Base-by-base conservation (phyloP, 139 green algal species). In the Volvox africanus region DNA sequence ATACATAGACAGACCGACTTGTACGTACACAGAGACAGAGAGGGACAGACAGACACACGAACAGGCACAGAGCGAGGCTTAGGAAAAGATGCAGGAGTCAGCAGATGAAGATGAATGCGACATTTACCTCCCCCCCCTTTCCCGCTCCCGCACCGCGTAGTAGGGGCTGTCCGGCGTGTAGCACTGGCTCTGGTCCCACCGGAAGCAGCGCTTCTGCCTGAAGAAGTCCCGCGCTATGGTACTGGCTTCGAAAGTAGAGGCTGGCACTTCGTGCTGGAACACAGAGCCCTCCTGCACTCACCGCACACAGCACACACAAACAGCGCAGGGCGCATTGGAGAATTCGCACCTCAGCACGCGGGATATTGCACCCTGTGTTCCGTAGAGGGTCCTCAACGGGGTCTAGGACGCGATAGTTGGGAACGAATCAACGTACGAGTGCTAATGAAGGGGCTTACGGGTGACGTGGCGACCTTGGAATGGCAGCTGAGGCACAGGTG, bases 191-290 rank as follows among this genome's bases (percentile, higher is more conserved):
- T 62, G 61, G 76, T 91, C 61, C 76, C 76, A 91, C 18, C 87
- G 76, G 55, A 90, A 78, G 32, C 86, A 90, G 1, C 21, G 16
- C 32, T 62, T 24, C 75, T 36, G 32, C 3, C 36, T 20, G 61
- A 91, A 91, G 76, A 86, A 91, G 87, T 86, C 67, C 76, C 2
- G 14, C 14, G 87, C 35, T 26, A 91, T 85, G 76, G 61, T 69
- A 9, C 20, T 28, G 3, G 26, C 30, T 33, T 71, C 73, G 26
- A 90, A 90, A 50, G 86, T 90, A 32, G 75, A 78, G 55, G 86
- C 86, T 21, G 86, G 86, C 26, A 65, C 30, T 6, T 24, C 12
- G 35, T 78, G 22, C 0, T 65, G 0, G 75, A 90, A 90, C 13
- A 78, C 86, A 2, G 22, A 67, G 30, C 86, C 75, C 3, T 16